Conservation (phyloP, 495 filamentous ascomycete species). For the Tuber microsphaerosporum region DNA sequence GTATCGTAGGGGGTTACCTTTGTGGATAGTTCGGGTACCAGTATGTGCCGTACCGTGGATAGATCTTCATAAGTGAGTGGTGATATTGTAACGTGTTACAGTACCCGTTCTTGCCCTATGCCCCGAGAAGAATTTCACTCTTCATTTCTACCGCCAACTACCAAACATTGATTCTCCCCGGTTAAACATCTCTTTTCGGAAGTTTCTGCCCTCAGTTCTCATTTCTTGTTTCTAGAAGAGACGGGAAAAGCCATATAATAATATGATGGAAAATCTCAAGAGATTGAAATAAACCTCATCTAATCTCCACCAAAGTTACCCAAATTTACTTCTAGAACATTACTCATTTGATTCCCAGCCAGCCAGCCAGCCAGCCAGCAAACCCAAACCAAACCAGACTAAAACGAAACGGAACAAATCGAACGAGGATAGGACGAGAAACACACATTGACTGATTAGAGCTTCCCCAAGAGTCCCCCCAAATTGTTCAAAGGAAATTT, state of each 20-base stretch:
- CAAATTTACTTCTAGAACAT: not conserved
- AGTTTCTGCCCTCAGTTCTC: not conserved
- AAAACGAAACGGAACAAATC: not conserved
- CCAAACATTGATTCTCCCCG: not conserved
- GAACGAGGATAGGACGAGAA: not conserved
- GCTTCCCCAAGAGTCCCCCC: not conserved
- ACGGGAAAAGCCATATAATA: not conserved
- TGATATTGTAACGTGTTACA: not conserved
- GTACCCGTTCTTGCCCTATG: not conserved
- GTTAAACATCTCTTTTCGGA: not conserved
- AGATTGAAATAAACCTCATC: not conserved
- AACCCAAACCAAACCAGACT: not conserved
- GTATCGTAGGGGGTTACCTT: not conserved
- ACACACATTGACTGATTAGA: not conserved
- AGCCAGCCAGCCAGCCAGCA: not conserved
- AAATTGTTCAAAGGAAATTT: not conserved
- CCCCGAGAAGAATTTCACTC: not conserved
- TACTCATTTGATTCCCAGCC: not conserved
- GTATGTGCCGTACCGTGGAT: not conserved
- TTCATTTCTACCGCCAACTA: not conserved
- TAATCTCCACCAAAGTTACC: not conserved
- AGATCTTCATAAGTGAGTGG: not conserved
- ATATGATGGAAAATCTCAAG: not conserved
- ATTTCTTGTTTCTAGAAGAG: not conserved
- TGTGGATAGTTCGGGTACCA: not conserved